Conservation (phyloP, 2,329 filamentous ascomycete genomes). For the Clarireedia hainanense region DNA sequence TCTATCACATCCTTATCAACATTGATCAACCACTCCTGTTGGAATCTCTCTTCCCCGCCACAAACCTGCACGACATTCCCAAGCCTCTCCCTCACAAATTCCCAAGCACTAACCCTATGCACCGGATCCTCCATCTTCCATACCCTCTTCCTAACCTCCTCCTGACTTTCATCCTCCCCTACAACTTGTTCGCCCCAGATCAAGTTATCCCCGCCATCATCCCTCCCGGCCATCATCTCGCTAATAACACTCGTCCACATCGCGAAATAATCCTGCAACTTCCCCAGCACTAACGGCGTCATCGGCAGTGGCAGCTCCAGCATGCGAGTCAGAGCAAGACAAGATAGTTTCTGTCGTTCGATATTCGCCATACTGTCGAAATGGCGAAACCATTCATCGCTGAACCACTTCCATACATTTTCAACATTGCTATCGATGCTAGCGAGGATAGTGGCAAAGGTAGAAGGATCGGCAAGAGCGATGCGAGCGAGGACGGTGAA, state of each 20-base stretch:
- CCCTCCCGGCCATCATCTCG: slow-evolving; percentile 55
- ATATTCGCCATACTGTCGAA: slow-evolving; percentile 60
- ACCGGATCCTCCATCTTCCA: slow-evolving; percentile 56
- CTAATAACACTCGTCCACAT: slow-evolving; percentile 67
- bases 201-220: slow-evolving; percentile 44
- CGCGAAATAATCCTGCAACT: slow-evolving; percentile 64
- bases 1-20: slow-evolving; percentile 66
- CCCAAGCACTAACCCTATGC: slow-evolving; percentile 54
- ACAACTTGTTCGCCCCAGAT: slow-evolving; percentile 37
- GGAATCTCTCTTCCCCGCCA: slow-evolving; percentile 60
- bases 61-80: slow-evolving; percentile 47
- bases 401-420: slow-evolving; percentile 52
- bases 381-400: slow-evolving; percentile 58
- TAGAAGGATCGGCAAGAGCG: slow-evolving; percentile 61
- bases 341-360: slow-evolving; percentile 62
- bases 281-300: slow-evolving; percentile 44
- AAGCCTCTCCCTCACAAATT: slow-evolving; percentile 57
- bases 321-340: slow-evolving; percentile 64
- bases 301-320: slow-evolving; percentile 53
- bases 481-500: slow-evolving; percentile 76
- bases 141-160: slow-evolving; percentile 44
- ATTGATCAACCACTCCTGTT: slow-evolving; percentile 61
- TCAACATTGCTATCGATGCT: slow-evolving; percentile 34
- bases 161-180: slow-evolving; percentile 49
- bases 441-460: slow-evolving; percentile 54